Conservation (phyloP, 805 yeast species). For the Wickerhamomyces sydowiorum region DNA sequence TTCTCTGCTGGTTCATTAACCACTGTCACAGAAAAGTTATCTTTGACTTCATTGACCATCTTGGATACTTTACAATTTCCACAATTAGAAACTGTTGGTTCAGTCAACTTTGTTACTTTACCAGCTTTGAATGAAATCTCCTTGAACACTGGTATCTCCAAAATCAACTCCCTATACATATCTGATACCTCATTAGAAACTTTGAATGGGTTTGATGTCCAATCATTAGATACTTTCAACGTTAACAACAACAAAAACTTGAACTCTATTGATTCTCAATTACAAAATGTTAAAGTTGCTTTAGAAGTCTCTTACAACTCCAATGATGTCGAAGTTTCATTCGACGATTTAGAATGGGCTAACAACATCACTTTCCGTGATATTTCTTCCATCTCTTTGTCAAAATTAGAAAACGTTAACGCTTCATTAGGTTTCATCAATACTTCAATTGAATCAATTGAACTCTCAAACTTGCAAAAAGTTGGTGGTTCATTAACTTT, state of each 20-base stretch:
- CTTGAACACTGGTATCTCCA: constrained; percentile 64
- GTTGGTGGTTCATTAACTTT: constrained; percentile 83
- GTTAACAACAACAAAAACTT: constrained; percentile 89
- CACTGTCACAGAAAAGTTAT: constrained; percentile 67
- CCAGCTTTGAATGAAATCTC: constrained; percentile 74
- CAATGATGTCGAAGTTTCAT: constrained; percentile 59
- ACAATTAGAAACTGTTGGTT: constrained; percentile 72
- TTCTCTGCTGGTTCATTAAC: constrained; percentile 77
- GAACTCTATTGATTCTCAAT: constrained; percentile 62
- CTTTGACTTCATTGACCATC: constrained; percentile 56
- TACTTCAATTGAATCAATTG: constrained; percentile 56
- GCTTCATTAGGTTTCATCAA: constrained; percentile 77
- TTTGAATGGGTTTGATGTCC: constrained; percentile 59
- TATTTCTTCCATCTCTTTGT: constrained; percentile 66
- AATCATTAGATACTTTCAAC: constrained; percentile 48
- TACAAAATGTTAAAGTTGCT: constrained; percentile 66
- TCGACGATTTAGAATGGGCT: constrained; percentile 75
- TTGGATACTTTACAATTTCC: constrained; percentile 71
- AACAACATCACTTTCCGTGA: constrained; percentile 84
- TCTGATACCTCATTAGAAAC: constrained; percentile 70
- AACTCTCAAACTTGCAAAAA: constrained; percentile 45
- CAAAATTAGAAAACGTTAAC: constrained; percentile 65
- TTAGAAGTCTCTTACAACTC: constrained; percentile 85
- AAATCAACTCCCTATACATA: constrained; percentile 63
- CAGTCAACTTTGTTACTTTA: constrained; percentile 73